A percentile compares a stretch with the other conserved stretches of the same genome.
Conservation (phyloP, 352 stramenopile species). For the Pythium insidiosum region DNA sequence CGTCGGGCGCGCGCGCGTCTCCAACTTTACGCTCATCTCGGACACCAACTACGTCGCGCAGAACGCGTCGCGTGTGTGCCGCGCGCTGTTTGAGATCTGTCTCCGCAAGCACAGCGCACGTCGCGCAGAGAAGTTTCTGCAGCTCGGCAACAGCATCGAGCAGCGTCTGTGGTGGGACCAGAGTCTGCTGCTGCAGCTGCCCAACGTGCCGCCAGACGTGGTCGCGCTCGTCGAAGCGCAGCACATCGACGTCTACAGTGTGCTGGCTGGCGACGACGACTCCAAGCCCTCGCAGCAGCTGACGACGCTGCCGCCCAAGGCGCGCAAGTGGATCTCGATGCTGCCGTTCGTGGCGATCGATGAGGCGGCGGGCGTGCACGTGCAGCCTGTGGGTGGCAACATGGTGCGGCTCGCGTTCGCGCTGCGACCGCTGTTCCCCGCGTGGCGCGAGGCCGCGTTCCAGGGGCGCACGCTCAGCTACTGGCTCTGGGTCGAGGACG, state of each 20-base stretch:
- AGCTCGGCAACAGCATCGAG: slow-evolving; percentile 97
- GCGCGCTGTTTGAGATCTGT: slow-evolving; percentile 99
- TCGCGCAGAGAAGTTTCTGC: slow-evolving; percentile 91
- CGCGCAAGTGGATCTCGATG: slow-evolving; percentile 53
- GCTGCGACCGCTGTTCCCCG: slow-evolving; percentile 49
- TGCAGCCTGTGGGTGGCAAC: slow-evolving; percentile 94
- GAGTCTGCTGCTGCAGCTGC: slow-evolving; percentile 92
- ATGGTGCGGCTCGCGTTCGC: slow-evolving; percentile 92
- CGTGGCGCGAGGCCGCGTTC: slow-evolving; percentile 60
- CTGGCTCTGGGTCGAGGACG: slow-evolving; percentile 98
- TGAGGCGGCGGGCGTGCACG: slow-evolving; percentile 43
- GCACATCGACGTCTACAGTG: slow-evolving; percentile 59
- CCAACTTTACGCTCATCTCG: slow-evolving; percentile 96
- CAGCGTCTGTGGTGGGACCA: slow-evolving; percentile 97
- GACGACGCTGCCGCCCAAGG: too few species aligned
- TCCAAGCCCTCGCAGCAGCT: slow-evolving; percentile 2
- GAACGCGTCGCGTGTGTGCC: slow-evolving; percentile 95
- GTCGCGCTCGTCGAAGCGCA: slow-evolving; percentile 81
- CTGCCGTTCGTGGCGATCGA: slow-evolving; percentile 65
- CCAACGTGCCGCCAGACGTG: slow-evolving; percentile 82
- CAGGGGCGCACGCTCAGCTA: slow-evolving; percentile 70
- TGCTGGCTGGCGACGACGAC: slow-evolving; percentile 20
- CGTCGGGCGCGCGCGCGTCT: slow-evolving; percentile 72
- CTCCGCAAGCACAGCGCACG: slow-evolving; percentile 85
- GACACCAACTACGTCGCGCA: slow-evolving; percentile 99